phyloP scores from a whole-genome alignment of 2,329 filamentous ascomycete species.

The Epicoccum sorghinum region DNA sequence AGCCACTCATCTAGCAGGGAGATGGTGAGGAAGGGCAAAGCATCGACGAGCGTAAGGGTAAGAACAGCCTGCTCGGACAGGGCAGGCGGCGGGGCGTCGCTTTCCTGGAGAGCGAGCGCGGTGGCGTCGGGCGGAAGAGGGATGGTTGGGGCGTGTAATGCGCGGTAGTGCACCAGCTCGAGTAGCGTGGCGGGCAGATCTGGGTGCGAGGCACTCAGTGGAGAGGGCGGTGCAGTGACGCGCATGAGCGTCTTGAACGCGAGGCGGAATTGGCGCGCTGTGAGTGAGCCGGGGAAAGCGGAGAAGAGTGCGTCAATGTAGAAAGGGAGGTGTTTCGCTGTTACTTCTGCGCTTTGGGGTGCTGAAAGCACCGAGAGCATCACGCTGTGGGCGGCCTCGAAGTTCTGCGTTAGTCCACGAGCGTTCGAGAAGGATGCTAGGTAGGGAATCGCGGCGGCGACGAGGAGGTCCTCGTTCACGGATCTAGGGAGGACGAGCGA shows the following conservation, averaged over 20 bases:
- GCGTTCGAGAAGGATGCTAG: conserved; percentile 64
- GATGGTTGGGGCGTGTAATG: conserved; percentile 59
- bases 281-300: conserved; percentile 79
- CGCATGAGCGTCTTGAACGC: conserved; percentile 86
- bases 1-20: conserved; percentile 81
- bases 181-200: conserved; percentile 80
- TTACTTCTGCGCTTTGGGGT: conserved; percentile 74
- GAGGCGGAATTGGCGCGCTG: conserved; percentile 83
- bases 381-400: conserved; percentile 85
- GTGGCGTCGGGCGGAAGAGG: conserved; percentile 50
- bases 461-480: conserved; percentile 73
- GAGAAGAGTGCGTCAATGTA: conserved; percentile 82
- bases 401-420: conserved; percentile 69
- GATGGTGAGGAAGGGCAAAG: conserved; percentile 74
- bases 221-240: conserved; percentile 79
- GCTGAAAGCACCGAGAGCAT: conserved; percentile 80
- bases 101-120: conserved; percentile 45
- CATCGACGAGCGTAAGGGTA: conserved; percentile 77
- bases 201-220: conserved; percentile 73
- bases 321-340: conserved; percentile 75
- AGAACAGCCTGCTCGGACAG: conserved; percentile 82
- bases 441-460: conserved; percentile 77
- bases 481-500: conserved; percentile 70
- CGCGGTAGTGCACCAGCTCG: conserved; percentile 75
- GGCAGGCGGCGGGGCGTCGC: conserved; percentile 42